Evolutionary conservation across 1,284 basidiomycete species (phyloP).

Genomic region (Ustilago bromivora): DNA sequence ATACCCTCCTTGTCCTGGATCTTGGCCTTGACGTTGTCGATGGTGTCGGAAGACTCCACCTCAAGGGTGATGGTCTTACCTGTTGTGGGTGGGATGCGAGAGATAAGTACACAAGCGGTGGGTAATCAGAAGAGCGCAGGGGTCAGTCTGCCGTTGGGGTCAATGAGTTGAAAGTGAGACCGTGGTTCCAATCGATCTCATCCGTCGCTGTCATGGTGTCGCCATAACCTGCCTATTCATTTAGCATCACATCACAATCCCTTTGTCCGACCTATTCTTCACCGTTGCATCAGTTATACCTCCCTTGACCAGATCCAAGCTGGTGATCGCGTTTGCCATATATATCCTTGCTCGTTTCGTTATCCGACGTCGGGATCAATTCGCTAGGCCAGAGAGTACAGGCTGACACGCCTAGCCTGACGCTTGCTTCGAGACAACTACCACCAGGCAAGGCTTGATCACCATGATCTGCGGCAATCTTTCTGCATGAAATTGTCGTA

Average conservation of each 20-base stretch:
- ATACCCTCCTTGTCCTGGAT: constrained; percentile 78
- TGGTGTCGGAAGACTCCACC: constrained; percentile 70
- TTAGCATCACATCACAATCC: neutral
- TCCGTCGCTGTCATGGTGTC: constrained; percentile 13
- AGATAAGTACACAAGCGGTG: neutral
- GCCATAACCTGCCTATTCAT: neutral
- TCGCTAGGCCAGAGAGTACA: neutral
- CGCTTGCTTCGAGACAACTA: neutral
- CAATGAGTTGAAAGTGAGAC: neutral
- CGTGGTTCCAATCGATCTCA: constrained; percentile 7
- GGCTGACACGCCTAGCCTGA: neutral
- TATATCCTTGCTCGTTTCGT: no score
- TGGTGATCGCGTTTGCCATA: no score
- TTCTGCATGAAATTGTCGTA: no score
- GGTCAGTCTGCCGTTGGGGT: neutral
- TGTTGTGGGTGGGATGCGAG: constrained; percentile 27
- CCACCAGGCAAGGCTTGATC: neutral
- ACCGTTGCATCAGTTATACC: no score
- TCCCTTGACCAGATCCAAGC: neutral
- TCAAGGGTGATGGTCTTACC: constrained; percentile 71
- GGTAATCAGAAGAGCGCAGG: neutral
- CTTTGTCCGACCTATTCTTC: no score
- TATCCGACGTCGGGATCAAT: no score
- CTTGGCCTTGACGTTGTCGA: constrained; percentile 71
- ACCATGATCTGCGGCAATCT: no score